phyloP scores from a whole-genome alignment of 345 rosid species.

The Reutealis trisperma region DNA sequence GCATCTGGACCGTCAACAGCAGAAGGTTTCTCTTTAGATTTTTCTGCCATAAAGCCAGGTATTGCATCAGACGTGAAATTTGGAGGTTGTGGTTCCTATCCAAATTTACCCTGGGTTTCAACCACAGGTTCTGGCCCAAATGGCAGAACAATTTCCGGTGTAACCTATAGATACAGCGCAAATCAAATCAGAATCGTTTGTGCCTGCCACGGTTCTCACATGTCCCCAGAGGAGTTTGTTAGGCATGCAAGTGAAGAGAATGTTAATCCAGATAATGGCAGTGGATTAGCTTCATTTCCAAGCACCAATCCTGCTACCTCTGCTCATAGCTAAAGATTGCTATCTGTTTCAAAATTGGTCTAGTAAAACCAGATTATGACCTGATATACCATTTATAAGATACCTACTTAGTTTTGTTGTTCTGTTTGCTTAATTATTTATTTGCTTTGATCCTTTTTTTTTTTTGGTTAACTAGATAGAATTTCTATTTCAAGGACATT shows the following conservation, averaged over 20 bases:
- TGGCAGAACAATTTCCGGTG: constrained; percentile 89
- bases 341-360: constrained; percentile 8
- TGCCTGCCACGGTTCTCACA: constrained; percentile 90
- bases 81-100: constrained; percentile 85
- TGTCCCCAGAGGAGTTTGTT: constrained; percentile 94
- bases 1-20: constrained; percentile 45
- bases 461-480: no score
- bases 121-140: constrained; percentile 83
- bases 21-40: constrained; percentile 58
- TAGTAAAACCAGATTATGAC: constrained; percentile 16
- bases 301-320: constrained; percentile 72
- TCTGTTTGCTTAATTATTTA: constrained; percentile 6
- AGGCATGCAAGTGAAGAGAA: constrained; percentile 80
- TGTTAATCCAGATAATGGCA: constrained; percentile 48
- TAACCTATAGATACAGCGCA: constrained; percentile 68
- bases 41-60: constrained; percentile 85
- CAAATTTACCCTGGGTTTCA: constrained; percentile 96
- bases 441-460: no score
- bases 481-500: no score
- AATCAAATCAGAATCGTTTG: constrained; percentile 86
- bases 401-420: constrained; percentile 7
- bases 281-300: constrained; percentile 47
- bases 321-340: constrained; percentile 58
- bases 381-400: constrained; percentile 1
- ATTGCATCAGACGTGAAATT: constrained; percentile 79